A percentile compares a stretch with the other conserved stretches of the same genome.
These are phyloP conservation scores for Raddia guianensis DNA, from an alignment of 176 grass and related monocot genomes.

Conservation along the genomic window DNA sequence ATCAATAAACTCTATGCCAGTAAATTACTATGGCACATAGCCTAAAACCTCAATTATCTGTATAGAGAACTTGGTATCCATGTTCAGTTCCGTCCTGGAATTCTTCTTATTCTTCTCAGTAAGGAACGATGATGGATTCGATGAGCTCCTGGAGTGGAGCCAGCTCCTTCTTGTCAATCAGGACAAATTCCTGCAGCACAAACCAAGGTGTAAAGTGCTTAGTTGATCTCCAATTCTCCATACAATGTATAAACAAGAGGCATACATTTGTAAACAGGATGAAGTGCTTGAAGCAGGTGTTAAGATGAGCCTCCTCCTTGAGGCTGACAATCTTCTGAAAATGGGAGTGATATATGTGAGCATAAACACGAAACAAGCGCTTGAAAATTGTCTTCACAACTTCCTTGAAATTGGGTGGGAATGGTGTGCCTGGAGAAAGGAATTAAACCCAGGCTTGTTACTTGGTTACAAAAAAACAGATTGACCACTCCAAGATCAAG, in stretches of 20 bases:
- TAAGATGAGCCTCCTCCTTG: conserved; percentile 99
- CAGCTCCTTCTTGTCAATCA: conserved; percentile 98
- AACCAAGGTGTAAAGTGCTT: not conserved
- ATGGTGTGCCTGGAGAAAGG: conserved; percentile 69
- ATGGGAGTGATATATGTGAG: conserved; percentile 92
- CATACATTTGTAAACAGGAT: conserved; percentile 94
- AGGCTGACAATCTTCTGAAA: conserved; percentile 99
- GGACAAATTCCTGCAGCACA: conserved; percentile 73
- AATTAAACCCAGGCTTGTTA: conserved; percentile 15
- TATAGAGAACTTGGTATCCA: conserved; percentile 13
- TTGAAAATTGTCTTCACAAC: conserved; percentile 99
- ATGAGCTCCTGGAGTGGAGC: conserved; percentile 95
- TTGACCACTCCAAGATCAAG: not conserved
- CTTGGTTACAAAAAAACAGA: not conserved
- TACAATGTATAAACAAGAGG: not conserved
- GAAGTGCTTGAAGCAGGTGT: conserved; percentile 99
- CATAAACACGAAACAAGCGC: conserved; percentile 95
- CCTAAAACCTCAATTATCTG: conserved; percentile 26
- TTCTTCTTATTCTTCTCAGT: conserved; percentile 46
- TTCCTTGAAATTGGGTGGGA: conserved; percentile 95
- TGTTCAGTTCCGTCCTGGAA: not conserved
- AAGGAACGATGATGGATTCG: conserved; percentile 94
- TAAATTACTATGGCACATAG: conserved; percentile 25
- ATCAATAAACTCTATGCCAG: conserved; percentile 40
- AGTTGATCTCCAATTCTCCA: not conserved